Percentiles rank a stretch among this genome's conserved stretches.
Conservation (phyloP, 2,329 filamentous ascomycete genomes). For the Fusarium agapanthi region DNA sequence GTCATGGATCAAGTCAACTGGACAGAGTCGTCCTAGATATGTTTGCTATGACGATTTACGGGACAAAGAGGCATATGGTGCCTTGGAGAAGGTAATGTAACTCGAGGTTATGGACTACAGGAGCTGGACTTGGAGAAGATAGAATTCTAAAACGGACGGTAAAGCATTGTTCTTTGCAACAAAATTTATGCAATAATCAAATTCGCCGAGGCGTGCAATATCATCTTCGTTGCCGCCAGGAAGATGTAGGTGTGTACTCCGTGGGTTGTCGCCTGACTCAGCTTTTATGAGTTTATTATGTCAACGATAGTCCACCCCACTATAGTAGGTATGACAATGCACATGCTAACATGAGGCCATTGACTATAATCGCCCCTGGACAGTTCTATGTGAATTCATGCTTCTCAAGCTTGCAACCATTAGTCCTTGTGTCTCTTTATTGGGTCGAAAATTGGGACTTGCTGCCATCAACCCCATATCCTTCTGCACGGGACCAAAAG, state of each 20-base stretch:
- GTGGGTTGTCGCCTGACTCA: conserved; percentile 16
- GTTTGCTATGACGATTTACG: neutral
- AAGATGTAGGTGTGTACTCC: neutral
- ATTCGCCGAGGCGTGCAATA: neutral
- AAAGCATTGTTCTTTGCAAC: conserved; percentile 30
- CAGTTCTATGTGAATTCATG: neutral
- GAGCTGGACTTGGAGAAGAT: conserved; percentile 35
- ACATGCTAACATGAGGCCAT: neutral
- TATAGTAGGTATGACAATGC: conserved; percentile 5
- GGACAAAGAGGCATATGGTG: conserved; percentile 1
- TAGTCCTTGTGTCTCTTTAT: neutral
- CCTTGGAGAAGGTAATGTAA: conserved; percentile 31
- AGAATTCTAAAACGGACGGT: conserved; percentile 39
- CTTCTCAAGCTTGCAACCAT: neutral
- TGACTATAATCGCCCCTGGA: neutral
- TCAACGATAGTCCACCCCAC: conserved; percentile 17
- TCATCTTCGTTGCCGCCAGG: neutral
- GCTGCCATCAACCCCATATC: neutral
- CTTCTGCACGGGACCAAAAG: neutral
- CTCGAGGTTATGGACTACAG: conserved; percentile 22
- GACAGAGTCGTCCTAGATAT: conserved; percentile 73
- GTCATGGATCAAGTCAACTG: conserved; percentile 96
- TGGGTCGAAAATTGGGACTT: neutral
- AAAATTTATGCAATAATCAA: conserved; percentile 15
- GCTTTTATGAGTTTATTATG: neutral